Base-by-base conservation (phyloP, 2,329 filamentous ascomycete genomes). In the Byssoonygena ceratinophila region DNA sequence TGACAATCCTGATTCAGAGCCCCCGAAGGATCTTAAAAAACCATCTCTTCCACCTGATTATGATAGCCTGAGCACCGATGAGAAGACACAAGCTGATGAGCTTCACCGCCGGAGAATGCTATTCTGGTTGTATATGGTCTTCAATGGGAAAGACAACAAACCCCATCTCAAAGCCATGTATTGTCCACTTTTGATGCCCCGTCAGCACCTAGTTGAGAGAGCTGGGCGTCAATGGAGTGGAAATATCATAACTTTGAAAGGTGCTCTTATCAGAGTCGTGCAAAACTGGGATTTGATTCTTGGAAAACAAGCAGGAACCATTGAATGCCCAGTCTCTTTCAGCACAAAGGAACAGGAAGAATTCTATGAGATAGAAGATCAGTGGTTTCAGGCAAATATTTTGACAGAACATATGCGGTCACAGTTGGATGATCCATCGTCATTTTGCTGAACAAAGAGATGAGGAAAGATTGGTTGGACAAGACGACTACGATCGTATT, bases 161-260 rank as follows among this genome's bases (percentile, higher is more conserved):
- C 14, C 49, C 9, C 60, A 63, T 52, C 50, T 61, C 6, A 25
- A 54, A 34, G 59, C 58, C 8, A 56, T 63, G 11, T 46, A 36
- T n/a, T 51, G 59, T 34, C 60, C 60, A 1, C 12, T 59, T 1
- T n/a, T 63, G 16, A 18, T 53, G 4, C 50, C 43, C 22, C 49
- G 55, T 18, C 60, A 63, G 44, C 53, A 62, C 40, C 52, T 62
- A 1, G 60, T 62, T 4, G 58, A 61, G 46, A 41, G 25, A 18
- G 59, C 59, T 4, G 59, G 59, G 14, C 50, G 59, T 12, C 59
- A 59, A 43, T 64, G 61, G 61, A 57, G 27, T 22, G 61, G 62
- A 0, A 59, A 61, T 37, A 40, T 59, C 11, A 55, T 64, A 16
- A 58, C 54, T 2, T 46, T 63, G 16, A 54, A 56, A 34, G 59